Conservation (phyloP, 495 filamentous ascomycete species). For the Tuber indicum region DNA sequence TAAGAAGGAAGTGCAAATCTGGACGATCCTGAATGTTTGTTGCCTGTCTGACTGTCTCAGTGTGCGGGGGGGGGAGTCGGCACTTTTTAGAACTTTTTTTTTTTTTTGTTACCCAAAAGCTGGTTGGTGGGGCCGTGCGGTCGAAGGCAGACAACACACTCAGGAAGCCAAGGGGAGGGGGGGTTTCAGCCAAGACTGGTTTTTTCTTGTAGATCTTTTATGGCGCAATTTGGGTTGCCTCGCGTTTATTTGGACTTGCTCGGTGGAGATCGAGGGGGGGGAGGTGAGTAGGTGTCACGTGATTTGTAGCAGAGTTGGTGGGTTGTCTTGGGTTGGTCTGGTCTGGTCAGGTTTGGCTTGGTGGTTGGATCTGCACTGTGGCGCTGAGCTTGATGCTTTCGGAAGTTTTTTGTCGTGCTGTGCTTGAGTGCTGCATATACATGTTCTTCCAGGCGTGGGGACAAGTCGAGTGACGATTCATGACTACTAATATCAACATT, state of each 20-base stretch:
- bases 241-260: neutral
- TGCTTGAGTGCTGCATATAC: too few species aligned
- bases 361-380: too few species aligned
- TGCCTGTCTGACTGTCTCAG: neutral
- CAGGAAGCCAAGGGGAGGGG: neutral
- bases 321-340: too few species aligned
- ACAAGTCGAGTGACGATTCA: too few species aligned
- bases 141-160: neutral
- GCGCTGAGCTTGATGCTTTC: too few species aligned
- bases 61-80: neutral
- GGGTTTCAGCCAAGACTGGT: neutral
- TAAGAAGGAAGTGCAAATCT: neutral
- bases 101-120: neutral
- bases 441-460: too few species aligned
- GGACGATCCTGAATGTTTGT: neutral
- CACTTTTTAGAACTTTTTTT: neutral
- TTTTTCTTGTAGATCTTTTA: neutral
- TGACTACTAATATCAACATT: too few species aligned
- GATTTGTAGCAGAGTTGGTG: neutral
- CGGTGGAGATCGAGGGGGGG: too few species aligned
- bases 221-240: neutral
- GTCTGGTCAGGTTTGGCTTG: too few species aligned
- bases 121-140: neutral
- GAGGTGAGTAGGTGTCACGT: neutral
- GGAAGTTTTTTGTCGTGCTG: too few species aligned